These are phyloP conservation scores for Scenedesmus sp. DNA, from an alignment of 163 green algal genomes.

Conservation along the genomic window DNA sequence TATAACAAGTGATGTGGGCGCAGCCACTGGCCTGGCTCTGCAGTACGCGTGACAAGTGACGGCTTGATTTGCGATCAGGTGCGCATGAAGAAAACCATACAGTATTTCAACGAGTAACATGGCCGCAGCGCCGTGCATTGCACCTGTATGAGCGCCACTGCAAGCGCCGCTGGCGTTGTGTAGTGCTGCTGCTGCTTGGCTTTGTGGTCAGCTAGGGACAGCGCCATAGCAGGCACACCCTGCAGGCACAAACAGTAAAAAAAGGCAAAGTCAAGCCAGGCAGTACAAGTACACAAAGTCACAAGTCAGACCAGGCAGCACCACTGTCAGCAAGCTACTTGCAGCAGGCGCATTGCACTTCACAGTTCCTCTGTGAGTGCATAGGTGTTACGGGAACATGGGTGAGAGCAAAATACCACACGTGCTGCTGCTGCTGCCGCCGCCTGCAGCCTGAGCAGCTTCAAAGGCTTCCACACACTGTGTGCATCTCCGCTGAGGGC, in stretches of 20 bases:
- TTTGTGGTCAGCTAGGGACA: slow-evolving; percentile 68
- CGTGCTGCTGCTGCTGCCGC: slow-evolving; percentile 4
- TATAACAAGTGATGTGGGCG: too few species aligned
- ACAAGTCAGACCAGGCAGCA: not conserved
- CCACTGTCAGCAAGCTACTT: not conserved
- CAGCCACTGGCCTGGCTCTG: too few species aligned
- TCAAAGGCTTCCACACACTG: too few species aligned
- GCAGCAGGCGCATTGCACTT: not conserved
- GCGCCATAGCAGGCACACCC: slow-evolving; percentile 63
- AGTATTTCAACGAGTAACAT: not conserved
- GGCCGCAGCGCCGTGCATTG: slow-evolving; percentile 18
- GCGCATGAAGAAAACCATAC: not conserved
- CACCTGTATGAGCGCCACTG: slow-evolving; percentile 52
- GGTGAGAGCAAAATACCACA: not conserved
- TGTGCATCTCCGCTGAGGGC: too few species aligned
- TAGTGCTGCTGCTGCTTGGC: slow-evolving; percentile 62
- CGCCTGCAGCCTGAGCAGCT: not conserved
- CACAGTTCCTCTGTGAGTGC: too few species aligned
- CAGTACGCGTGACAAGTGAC: too few species aligned
- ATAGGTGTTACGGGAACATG: too few species aligned
- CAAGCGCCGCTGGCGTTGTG: slow-evolving; percentile 37
- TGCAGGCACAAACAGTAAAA: slow-evolving; percentile 36
- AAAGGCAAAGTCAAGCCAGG: not conserved
- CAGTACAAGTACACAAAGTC: not conserved
- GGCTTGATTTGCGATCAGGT: too few species aligned